Conservation (phyloP, 2,329 filamentous ascomycete species). For the Alternaria angustiovoidea region DNA sequence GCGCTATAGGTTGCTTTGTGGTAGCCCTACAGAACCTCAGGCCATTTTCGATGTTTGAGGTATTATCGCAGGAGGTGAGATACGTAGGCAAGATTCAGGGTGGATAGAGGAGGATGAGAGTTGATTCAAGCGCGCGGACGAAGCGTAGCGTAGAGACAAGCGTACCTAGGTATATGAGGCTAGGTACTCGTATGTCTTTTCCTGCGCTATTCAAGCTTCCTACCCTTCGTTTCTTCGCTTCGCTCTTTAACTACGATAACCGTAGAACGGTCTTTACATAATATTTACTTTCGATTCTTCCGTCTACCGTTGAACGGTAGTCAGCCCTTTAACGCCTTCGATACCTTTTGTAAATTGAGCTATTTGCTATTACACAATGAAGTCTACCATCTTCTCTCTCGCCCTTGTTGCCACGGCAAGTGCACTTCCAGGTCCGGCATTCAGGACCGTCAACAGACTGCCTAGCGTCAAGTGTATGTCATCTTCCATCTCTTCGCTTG, state of each 20-base stretch:
- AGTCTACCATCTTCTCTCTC: slow-evolving; percentile 20
- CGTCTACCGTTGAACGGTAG: slow-evolving; percentile 36
- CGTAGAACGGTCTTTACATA: slow-evolving; percentile 37
- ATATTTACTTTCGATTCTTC: slow-evolving; percentile 21
- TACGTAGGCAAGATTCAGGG: not conserved
- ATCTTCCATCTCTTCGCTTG: not conserved
- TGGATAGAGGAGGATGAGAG: slow-evolving; percentile 11
- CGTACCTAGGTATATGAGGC: slow-evolving; percentile 1
- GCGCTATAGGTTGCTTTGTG: slow-evolving; percentile 25
- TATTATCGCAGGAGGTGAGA: slow-evolving; percentile 6
- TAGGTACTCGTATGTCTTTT: not conserved
- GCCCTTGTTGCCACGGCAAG: slow-evolving; percentile 20
- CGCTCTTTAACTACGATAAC: slow-evolving; percentile 28
- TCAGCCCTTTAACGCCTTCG: slow-evolving; percentile 3
- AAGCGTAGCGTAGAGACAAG: not conserved
- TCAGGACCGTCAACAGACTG: slow-evolving; percentile 10
- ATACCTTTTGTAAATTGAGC: slow-evolving; percentile 1
- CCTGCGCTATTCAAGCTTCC: not conserved
- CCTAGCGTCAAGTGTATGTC: slow-evolving; percentile 11
- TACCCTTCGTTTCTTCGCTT: slow-evolving; percentile 19
- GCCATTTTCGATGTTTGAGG: slow-evolving; percentile 10
- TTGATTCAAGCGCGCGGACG: slow-evolving; percentile 1
- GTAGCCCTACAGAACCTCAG: slow-evolving; percentile 13
- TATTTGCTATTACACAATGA: slow-evolving; percentile 23
- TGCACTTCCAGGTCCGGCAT: slow-evolving; percentile 24